These are phyloP conservation scores for Alectoria sarmentosa DNA, from an alignment of 495 filamentous ascomycete species.

Conservation along the genomic window DNA sequence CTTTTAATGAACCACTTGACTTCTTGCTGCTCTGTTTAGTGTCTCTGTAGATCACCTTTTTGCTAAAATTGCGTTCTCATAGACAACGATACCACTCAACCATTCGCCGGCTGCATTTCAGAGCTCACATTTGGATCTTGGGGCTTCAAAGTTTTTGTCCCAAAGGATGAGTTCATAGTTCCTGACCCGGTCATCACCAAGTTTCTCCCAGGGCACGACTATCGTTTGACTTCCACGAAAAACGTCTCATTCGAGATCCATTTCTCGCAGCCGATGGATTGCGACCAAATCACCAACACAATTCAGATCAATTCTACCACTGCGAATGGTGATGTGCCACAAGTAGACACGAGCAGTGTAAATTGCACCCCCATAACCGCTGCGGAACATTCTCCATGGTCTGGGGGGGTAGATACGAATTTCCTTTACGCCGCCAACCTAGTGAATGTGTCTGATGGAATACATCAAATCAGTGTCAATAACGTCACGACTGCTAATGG, in stretches of 20 bases:
- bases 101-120: conserved; percentile 24
- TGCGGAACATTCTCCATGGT: conserved; percentile 23
- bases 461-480: conserved; percentile 40
- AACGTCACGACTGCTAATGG: conserved; percentile 36
- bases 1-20: not conserved
- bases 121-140: conserved; percentile 15
- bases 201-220: conserved; percentile 26
- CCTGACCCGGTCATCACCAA: conserved; percentile 26
- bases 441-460: conserved; percentile 42
- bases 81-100: conserved; percentile 17
- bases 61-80: conserved; percentile 26
- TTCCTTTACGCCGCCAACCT: conserved; percentile 36
- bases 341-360: conserved; percentile 25
- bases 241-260: conserved; percentile 40
- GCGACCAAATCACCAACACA: conserved; percentile 37
- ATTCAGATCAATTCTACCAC: conserved; percentile 43
- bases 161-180: conserved; percentile 20
- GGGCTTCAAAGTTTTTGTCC: conserved; percentile 26
- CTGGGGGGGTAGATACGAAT: conserved; percentile 38
- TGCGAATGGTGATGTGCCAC: conserved; percentile 23
- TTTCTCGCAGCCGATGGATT: conserved; percentile 53
- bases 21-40: not conserved
- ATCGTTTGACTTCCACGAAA: conserved; percentile 29
- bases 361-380: conserved; percentile 27
- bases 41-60: not conserved